Base-by-base conservation (phyloP, 805 yeast genomes). In the Pichia deserticola region DNA sequence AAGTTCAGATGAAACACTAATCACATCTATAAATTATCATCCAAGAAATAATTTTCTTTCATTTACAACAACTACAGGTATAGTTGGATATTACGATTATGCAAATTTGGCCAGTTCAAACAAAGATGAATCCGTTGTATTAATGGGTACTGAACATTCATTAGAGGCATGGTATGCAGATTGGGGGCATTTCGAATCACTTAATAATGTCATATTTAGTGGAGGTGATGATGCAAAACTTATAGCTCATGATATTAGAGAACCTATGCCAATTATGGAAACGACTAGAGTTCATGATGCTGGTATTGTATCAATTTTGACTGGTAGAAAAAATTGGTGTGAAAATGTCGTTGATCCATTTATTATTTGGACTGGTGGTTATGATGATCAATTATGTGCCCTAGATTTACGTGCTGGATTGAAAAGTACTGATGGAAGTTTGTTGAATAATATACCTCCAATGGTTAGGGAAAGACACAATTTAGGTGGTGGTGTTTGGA, bases 401-500 rank as follows among this genome's bases (percentile, higher is more conserved):
- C 68, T 88, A 36, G 97, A 90, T 65, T 60, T 88, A 41, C 66
- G 96, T 51, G 74, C 79, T 53, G 57, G 54, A n/a, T 20, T 47
- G 9, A 41, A 41, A 73, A 45, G 42, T 3, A 68, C 64, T 28
- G 52, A 47, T 28, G 49, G 48, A 28, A 36, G 30, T 11, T 33
- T 50, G 9, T 38, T 45, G 5, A 45, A 27, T 29, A 83, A 85
- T 1, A 59, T 71, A n/a, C 68, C 76, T 1, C 92, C 92, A 0
- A 66, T 64, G 33, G 70, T 72, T 0, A 60, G 63, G 6, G 64
- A 71, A 12, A 68, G 70, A 40, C 64, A 71, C 32, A 76, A 82
- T 43, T 69, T 93, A 4, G 90, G 89, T 1, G 98, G 99, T 6
- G 99, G 99, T 1, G 98, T 92, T 3, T 92, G 99, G 99, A 72